phyloP scores from a whole-genome alignment of 495 filamentous ascomycete genomes.

The Pyronema domesticum region DNA sequence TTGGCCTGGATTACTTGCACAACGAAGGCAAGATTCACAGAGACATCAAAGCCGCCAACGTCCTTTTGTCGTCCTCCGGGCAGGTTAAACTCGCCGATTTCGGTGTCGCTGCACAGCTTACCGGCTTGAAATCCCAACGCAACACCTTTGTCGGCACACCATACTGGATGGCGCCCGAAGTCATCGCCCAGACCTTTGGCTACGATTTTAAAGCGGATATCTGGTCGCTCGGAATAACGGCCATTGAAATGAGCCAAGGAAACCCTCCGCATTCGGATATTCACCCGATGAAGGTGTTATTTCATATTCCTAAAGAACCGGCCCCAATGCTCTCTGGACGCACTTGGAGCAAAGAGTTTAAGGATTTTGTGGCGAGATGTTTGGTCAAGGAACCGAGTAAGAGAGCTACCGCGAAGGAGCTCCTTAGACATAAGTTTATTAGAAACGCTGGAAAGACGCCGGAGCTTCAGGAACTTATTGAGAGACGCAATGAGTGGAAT shows the following conservation, averaged over 20 bases:
- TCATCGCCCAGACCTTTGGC: slow-evolving; percentile 82
- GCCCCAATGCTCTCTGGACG: slow-evolving; percentile 68
- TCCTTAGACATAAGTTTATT: slow-evolving; percentile 80
- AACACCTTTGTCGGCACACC: slow-evolving; percentile 98
- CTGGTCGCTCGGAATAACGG: slow-evolving; percentile 97
- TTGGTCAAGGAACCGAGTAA: slow-evolving; percentile 74
- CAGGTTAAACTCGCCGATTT: slow-evolving; percentile 97
- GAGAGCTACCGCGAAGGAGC: slow-evolving; percentile 67
- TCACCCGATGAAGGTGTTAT: slow-evolving; percentile 97
- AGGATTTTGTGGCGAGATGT: slow-evolving; percentile 82
- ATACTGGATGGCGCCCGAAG: slow-evolving; percentile 99
- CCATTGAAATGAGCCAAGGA: slow-evolving; percentile 78
- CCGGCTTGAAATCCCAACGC: slow-evolving; percentile 98
- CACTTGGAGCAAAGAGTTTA: slow-evolving; percentile 67
- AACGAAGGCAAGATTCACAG: slow-evolving; percentile 87
- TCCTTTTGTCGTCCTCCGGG: slow-evolving; percentile 69
- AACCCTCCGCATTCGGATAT: slow-evolving; percentile 94
- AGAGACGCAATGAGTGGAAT: slow-evolving; percentile 73
- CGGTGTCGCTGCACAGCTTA: slow-evolving; percentile 91
- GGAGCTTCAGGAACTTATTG: slow-evolving; percentile 81
- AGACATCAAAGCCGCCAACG: slow-evolving; percentile 94
- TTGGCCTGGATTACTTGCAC: slow-evolving; percentile 85
- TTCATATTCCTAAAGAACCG: slow-evolving; percentile 89
- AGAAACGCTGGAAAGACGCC: slow-evolving; percentile 76
- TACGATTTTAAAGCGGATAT: slow-evolving; percentile 99